phyloP scores from a whole-genome alignment of 306 rosid genomes.

The Cyclanthera cordifolia region DNA sequence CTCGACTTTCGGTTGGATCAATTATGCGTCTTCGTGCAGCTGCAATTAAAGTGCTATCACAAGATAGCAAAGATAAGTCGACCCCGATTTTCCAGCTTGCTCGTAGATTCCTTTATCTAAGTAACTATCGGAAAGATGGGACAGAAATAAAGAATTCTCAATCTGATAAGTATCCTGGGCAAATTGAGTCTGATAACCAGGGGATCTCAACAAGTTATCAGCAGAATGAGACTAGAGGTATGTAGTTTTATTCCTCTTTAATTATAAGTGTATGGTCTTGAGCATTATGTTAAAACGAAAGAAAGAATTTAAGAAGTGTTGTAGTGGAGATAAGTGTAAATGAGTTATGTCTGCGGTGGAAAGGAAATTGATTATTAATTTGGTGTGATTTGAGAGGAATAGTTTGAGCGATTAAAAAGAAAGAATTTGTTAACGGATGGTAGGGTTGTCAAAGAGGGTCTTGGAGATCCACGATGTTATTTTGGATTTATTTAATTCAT shows the following conservation, averaged over 20 bases:
- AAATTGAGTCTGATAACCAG: constrained; percentile 20
- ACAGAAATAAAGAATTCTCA: constrained; percentile 26
- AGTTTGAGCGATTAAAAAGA: not conserved
- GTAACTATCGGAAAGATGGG: constrained; percentile 32
- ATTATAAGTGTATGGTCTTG: not conserved
- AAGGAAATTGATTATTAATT: not conserved
- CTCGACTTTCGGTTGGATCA: constrained; percentile 75
- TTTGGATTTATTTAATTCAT: too few species aligned
- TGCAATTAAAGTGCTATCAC: constrained; percentile 62
- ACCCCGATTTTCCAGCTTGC: constrained; percentile 56
- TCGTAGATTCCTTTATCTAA: constrained; percentile 37
- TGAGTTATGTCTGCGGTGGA: not conserved
- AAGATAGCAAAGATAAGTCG: constrained; percentile 48
- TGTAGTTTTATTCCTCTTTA: not conserved
- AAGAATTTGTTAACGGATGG: not conserved
- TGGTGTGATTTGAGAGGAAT: not conserved
- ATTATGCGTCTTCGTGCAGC: constrained; percentile 76
- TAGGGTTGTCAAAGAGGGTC: too few species aligned
- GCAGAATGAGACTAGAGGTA: constrained; percentile 37
- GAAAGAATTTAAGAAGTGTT: not conserved
- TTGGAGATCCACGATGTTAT: too few species aligned
- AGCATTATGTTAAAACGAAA: not conserved
- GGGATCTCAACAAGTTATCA: constrained; percentile 23
- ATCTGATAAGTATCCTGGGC: constrained; percentile 20
- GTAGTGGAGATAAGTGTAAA: not conserved